These are phyloP conservation scores for Mycosphaerella sp. DNA, from an alignment of 2,329 filamentous ascomycete genomes.

Conservation along the genomic window DNA sequence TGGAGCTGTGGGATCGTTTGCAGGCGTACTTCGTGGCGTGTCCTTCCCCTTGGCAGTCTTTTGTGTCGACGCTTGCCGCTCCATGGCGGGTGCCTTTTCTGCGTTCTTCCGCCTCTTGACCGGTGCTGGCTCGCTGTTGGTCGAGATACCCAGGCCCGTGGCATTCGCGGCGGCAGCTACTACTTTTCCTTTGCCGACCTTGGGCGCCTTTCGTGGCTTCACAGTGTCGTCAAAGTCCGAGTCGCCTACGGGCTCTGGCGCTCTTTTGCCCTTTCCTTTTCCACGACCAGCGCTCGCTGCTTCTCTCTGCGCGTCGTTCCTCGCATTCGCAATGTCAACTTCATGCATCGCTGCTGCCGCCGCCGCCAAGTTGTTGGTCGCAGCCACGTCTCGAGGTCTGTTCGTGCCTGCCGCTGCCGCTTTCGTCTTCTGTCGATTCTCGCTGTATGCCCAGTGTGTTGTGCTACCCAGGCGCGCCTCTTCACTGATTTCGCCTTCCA, in stretches of 20 bases:
- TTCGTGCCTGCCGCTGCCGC: slow-evolving; percentile 58
- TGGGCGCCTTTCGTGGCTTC: slow-evolving; percentile 57
- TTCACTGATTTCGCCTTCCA: slow-evolving; percentile 85
- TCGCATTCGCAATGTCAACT: slow-evolving; percentile 70
- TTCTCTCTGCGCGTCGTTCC: slow-evolving; percentile 72
- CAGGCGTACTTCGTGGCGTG: slow-evolving; percentile 65
- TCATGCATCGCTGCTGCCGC: slow-evolving; percentile 71
- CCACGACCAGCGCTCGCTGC: slow-evolving; percentile 47
- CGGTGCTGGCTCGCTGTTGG: slow-evolving; percentile 58
- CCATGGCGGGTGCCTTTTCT: slow-evolving; percentile 60
- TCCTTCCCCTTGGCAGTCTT: slow-evolving; percentile 38
- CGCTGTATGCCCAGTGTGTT: slow-evolving; percentile 92
- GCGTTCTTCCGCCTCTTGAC: slow-evolving; percentile 78
- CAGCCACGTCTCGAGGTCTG: slow-evolving; percentile 70
- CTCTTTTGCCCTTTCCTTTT: slow-evolving; percentile 60
- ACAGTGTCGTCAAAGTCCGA: slow-evolving; percentile 67
- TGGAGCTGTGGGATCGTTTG: slow-evolving; percentile 60
- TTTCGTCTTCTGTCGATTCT: slow-evolving; percentile 58
- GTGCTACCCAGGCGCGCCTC: slow-evolving; percentile 88
- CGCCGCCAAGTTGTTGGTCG: slow-evolving; percentile 61
- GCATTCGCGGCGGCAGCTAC: slow-evolving; percentile 44
- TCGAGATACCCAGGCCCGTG: slow-evolving; percentile 55
- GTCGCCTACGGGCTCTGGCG: slow-evolving; percentile 56
- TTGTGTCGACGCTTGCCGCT: slow-evolving; percentile 58
- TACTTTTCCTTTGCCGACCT: slow-evolving; percentile 58